Evolutionary conservation across 345 rosid genomes (phyloP), one percentile per base, ranked within the genome.

Genomic region (Camelina neglecta): DNA sequence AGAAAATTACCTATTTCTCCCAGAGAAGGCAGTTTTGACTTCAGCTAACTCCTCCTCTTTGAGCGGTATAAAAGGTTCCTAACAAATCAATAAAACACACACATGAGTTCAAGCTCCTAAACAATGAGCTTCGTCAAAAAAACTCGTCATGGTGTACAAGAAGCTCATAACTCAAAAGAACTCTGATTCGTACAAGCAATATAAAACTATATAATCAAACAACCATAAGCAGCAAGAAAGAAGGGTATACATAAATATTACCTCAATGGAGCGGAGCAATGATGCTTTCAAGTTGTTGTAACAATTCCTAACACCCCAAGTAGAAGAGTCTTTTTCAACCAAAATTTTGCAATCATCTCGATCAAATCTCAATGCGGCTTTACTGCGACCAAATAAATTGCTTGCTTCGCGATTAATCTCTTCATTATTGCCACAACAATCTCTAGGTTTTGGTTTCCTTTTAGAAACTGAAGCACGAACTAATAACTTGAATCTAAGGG

Each of bases 51-150:
- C 97, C 60, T 87, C 89, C 26, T 86, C 69, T 6, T 86, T 84
- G 16, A 94, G 87, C 35, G 89, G 92, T 66, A 67, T 33, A 77
- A 92, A 90, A 29, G 82, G 88, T 49, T 88, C 95, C 31, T 29
- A 29, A 4, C 31, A 29, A 29, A 29, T 29, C 31, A 29, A 29
- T 29, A 4, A 29, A 29, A 29, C 23, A 26, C 31, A 29, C 5
- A 29, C 31, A 29, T 29, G 31, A 29, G 31, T 29, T 29, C 31
- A 29, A 29, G 31, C 29, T 26, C 29, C 29, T 26, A 26, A 26
- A 21, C 23, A 26, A 26, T 26, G 29, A 26, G 29, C 29, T 26
- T 26, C 31, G 0, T 29, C 31, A 4, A 4, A 5, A 29, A 4
- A 29, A 29, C 31, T 29, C 31, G 31, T 29, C 31, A 29, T 29